Base-by-base conservation (phyloP, 2,329 filamentous ascomycete species). In the Colletotrichum chlorophyti region DNA sequence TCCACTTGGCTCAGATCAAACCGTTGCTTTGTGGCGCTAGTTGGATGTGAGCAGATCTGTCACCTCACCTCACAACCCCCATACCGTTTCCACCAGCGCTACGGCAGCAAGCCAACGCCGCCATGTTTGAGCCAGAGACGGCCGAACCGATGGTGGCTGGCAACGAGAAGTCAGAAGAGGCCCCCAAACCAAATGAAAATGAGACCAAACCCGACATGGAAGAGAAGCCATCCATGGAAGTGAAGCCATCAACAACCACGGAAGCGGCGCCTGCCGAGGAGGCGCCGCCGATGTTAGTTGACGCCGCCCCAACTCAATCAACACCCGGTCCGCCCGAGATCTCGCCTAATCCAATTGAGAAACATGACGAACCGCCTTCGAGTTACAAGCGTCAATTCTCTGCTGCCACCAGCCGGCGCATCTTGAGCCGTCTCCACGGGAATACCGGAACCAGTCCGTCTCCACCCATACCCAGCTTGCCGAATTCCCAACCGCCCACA, bases 301-400 rank as follows among this genome's bases (percentile, higher is more conserved):
- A 23, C 12, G 7, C 14, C 7, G 27, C 3, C 10, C 31, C 32
- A 8, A 38, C 6, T 4, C 19, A 45, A 11, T 12, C 31, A 3
- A 17, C 26, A 1, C 24, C 24, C 14, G 37, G 31, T 2, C 17
- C 31, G 3, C 29, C 5, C 15, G n/a, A 29, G 4, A n/a, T n/a
- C 6, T 17, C 21, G 34, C 12, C 34, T 38, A 6, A 4, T 11
- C 34, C 14, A 11, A 15, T 15, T 3, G 34, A 17, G 9, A 2
- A 40, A 14, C n/a, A 3, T n/a, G 14, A 9, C 2, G n/a, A 35
- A 4, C 21, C 42, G 4, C 14, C 32, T 35, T 11, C 68, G 17
- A n/a, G n/a, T n/a, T 74, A 74, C 52, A 58, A 62, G 5, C 65
- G 64, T 6, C 72, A 74, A 29, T 74, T 74, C 61, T 63, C 69